phyloP scores from a whole-genome alignment of 1,284 basidiomycete genomes.

The Trichosporon coremiiforme region DNA sequence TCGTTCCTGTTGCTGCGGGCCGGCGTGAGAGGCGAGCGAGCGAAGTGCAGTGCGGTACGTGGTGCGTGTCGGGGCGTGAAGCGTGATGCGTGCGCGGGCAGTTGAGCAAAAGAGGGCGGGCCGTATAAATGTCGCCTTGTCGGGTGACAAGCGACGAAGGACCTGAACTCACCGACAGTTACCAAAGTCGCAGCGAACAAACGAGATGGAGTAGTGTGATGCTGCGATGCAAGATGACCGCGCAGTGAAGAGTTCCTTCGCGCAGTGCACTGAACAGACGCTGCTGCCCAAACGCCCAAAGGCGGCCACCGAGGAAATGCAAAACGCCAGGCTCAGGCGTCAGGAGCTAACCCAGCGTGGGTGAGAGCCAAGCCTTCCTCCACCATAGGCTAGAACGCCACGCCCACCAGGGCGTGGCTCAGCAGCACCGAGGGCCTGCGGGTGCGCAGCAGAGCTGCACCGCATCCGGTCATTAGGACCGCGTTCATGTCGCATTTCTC shows the following conservation, averaged over 20 bases:
- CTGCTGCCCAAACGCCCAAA: too few species aligned
- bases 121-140: neutral
- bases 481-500: neutral
- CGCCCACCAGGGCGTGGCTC: too few species aligned
- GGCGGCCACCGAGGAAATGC: neutral
- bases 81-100: neutral
- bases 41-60: neutral
- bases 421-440: neutral
- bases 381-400: neutral
- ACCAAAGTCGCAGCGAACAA: neutral
- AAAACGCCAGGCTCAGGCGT: neutral
- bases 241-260: neutral
- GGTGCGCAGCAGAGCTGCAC: neutral
- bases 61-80: too few species aligned
- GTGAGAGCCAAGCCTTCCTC: neutral
- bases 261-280: neutral
- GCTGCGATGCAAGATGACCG: neutral
- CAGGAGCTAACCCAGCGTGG: conserved; percentile 1
- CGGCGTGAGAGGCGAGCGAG: neutral
- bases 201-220: neutral
- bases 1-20: neutral
- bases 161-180: neutral
- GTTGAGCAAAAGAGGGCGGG: conserved; percentile 17
- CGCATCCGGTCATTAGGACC: neutral
- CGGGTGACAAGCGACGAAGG: neutral